A percentile compares a stretch with the other conserved stretches of the same genome.
Evolutionary conservation across 208 protist species (phyloP).

Genomic region (Wallacemonas sp.): DNA sequence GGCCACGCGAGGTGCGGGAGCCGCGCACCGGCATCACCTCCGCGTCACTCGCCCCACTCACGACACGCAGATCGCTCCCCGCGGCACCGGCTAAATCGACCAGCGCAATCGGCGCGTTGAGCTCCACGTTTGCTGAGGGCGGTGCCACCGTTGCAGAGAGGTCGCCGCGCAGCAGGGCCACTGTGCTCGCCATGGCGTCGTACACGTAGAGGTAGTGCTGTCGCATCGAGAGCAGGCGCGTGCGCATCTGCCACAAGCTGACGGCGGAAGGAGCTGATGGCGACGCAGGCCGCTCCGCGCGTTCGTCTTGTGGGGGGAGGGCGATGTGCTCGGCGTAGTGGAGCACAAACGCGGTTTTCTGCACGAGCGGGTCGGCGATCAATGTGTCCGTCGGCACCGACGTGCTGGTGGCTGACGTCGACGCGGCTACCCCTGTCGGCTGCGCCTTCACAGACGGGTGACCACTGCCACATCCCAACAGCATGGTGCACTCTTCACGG

Average conservation of each 20-base stretch:
- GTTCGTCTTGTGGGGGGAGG: not conserved
- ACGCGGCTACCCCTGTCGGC: too few species aligned
- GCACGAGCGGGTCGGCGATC: slow-evolving; percentile 12
- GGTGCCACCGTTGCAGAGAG: slow-evolving; percentile 8
- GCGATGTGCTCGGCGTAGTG: slow-evolving; percentile 42
- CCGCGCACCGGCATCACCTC: slow-evolving; percentile 29
- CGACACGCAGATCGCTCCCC: slow-evolving; percentile 23
- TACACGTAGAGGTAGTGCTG: slow-evolving; percentile 58
- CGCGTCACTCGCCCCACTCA: slow-evolving; percentile 37
- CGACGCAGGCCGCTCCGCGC: not conserved
- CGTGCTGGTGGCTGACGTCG: too few species aligned
- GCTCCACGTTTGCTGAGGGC: slow-evolving; percentile 6
- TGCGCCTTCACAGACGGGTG: too few species aligned
- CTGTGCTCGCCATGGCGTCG: slow-evolving; percentile 39
- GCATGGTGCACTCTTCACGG: slow-evolving; percentile 7
- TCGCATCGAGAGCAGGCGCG: slow-evolving; percentile 34
- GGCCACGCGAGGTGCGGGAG: slow-evolving; percentile 12
- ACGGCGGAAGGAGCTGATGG: not conserved
- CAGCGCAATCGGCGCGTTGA: slow-evolving; percentile 42
- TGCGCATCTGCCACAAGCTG: slow-evolving; percentile 52
- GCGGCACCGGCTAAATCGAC: slow-evolving; percentile 21
- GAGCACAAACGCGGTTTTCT: slow-evolving; percentile 35
- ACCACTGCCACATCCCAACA: not conserved
- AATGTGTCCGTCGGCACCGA: not conserved
- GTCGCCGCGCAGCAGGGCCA: slow-evolving; percentile 29